Base-by-base conservation (phyloP, 2,329 filamentous ascomycete genomes). In the Diplodia mutila region DNA sequence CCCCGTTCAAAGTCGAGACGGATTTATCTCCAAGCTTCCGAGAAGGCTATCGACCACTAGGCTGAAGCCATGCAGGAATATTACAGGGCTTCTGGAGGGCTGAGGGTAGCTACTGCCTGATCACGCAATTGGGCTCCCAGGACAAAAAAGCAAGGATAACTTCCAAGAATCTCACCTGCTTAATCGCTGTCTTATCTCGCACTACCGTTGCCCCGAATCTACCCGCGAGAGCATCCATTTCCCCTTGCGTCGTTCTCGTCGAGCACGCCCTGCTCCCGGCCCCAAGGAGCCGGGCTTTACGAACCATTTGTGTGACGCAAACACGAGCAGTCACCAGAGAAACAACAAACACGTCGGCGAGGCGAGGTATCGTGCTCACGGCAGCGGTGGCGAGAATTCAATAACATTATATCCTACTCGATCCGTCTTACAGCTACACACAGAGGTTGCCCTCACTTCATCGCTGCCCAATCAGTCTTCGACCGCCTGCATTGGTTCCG, bases 101-200 rank as follows among this genome's bases (percentile, higher is more conserved):
- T 61, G 57, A 61, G 25, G 16, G 21, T 14, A n/a, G 29, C 46
- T 48, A 21, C 39, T 46, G 55, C 55, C 55, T 21, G 37, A 61
- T 61, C 55, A 34, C 57, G 57, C 57, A 49, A 61, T 61, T 29
- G 34, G 55, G 37, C 37, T 48, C 25, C 23, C 37, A 46, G n/a
- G 42, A 37, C 11, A 34, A 37, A n/a, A 37, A 21, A 34, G n/a
- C 54, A 27, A 54, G 29, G 25, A 39, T 37, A 4, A 21, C 29
- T 23, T 29, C 7, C 32, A 37, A 37, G 49, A 27, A 59, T 59
- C 37, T 59, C 14, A 46, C 49, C 34, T 59, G 55, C 55, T 29
- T 46, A 46, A 29, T 46, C 37, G 42, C n/a, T 46, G 12, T 29
- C 55, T 59, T 59, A 59, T 46, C 55, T 46, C 55, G 55, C 18